phyloP scores from a whole-genome alignment of 2,329 filamentous ascomycete genomes.

The Colletotrichum navitas region DNA sequence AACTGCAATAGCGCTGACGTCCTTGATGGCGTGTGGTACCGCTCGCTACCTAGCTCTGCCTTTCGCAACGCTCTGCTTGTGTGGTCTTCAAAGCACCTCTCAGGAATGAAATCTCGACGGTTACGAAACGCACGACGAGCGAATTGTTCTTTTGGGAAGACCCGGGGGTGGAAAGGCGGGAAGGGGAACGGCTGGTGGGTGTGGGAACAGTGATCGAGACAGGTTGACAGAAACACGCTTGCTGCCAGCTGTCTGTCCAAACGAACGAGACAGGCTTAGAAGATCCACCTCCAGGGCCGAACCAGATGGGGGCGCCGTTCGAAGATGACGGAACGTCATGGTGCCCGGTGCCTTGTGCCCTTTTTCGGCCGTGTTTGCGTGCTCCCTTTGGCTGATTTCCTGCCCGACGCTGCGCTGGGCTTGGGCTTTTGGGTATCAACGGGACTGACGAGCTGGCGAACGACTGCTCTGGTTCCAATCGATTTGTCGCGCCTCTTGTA shows the following conservation, averaged over 20 bases:
- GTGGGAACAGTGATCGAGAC: constrained; percentile 1
- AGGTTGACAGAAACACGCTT: constrained; percentile 1
- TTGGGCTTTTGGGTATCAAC: constrained; percentile 44
- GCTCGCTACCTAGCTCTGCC: neutral
- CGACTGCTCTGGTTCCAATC: constrained; percentile 31
- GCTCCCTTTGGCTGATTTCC: constrained; percentile 29
- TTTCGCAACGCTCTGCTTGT: constrained; percentile 1
- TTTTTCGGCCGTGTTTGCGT: constrained; percentile 27
- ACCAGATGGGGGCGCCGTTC: constrained; percentile 24
- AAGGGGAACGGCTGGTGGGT: constrained; percentile 4
- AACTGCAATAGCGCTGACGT: constrained; percentile 15
- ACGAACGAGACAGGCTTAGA: constrained; percentile 25
- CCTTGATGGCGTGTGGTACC: constrained; percentile 1
- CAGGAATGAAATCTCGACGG: neutral
- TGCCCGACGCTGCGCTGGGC: constrained; percentile 37
- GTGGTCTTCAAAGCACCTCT: neutral
- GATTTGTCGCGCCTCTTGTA: constrained; percentile 14
- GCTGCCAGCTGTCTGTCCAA: constrained; percentile 28
- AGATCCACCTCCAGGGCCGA: constrained; percentile 39
- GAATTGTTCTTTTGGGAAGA: neutral
- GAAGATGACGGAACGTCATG: constrained; percentile 36
- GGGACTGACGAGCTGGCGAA: constrained; percentile 26
- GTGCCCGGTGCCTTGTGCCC: constrained; percentile 29
- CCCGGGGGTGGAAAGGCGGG: neutral
- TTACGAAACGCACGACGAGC: neutral